phyloP scores from a whole-genome alignment of 2,329 filamentous ascomycete species.

The Calycina herbarum region DNA sequence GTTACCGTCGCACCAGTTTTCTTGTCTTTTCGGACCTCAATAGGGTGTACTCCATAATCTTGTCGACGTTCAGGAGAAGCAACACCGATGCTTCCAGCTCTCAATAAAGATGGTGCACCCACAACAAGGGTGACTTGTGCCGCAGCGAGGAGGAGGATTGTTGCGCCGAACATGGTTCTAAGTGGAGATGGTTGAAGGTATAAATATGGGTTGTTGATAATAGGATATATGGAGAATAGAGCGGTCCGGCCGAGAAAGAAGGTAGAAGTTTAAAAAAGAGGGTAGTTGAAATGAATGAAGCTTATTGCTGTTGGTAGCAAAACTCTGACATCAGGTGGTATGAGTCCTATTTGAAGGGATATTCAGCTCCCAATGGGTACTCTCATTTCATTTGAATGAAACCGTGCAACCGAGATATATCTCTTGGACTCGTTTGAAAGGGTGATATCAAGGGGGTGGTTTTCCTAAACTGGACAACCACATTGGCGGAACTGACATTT shows the following conservation, averaged over 20 bases:
- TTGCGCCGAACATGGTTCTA: neutral
- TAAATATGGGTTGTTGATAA: neutral
- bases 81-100: neutral
- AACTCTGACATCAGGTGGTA: neutral
- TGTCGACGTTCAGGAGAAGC: neutral
- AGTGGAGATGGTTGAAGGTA: neutral
- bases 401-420: too few relatives aligned
- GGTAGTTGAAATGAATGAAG: neutral
- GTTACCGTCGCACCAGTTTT: too few relatives aligned
- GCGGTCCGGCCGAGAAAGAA: neutral
- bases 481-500: too few relatives aligned
- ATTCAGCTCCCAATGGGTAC: neutral
- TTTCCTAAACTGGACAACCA: too few relatives aligned
- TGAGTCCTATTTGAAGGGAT: neutral
- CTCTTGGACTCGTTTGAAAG: too few relatives aligned
- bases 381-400: too few relatives aligned
- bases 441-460: too few relatives aligned
- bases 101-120: neutral
- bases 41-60: neutral
- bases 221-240: neutral
- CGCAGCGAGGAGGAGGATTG: neutral
- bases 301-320: neutral
- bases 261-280: neutral
- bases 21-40: too few relatives aligned
- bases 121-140: neutral